Evolutionary conservation across 83 land plant genomes (phyloP).

Genomic region (Picea abies): DNA sequence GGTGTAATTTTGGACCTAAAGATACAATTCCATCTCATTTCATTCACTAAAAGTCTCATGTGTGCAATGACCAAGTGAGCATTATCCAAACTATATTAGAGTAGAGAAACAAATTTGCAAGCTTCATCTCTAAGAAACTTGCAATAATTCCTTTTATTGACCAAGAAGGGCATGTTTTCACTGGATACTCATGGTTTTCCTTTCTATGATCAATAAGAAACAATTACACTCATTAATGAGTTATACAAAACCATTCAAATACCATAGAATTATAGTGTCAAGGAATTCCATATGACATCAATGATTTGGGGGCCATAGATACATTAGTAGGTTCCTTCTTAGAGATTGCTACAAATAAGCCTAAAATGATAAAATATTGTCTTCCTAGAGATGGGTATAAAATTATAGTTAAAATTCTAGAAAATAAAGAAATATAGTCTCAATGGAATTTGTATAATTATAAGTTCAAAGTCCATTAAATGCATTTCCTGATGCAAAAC

Average conservation of each 20-base stretch:
- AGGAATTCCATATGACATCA: no score
- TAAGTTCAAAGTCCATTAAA: no score
- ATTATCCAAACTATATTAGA: conserved; percentile 80
- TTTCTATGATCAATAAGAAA: conserved; percentile 85
- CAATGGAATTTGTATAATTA: no score
- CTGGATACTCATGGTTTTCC: conserved; percentile 85
- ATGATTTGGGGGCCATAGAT: no score
- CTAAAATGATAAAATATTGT: no score
- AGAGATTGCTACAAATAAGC: no score
- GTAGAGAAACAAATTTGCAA: conserved; percentile 78
- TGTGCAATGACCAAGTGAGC: conserved; percentile 84
- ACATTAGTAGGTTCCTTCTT: no score
- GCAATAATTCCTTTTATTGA: conserved; percentile 70
- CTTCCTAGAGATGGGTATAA: no score
- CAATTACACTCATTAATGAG: conserved; percentile 67
- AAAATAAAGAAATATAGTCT: no score
- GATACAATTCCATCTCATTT: conserved; percentile 76
- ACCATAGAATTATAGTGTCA: conserved; percentile 54
- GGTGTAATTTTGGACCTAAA: conserved; percentile 93
- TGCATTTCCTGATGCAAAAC: no score
- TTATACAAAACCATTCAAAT: conserved; percentile 53
- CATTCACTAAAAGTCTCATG: conserved; percentile 57
- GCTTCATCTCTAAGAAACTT: conserved; percentile 79
- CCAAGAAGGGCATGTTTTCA: conserved; percentile 90
- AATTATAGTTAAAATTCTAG: no score